Evolutionary conservation across 345 rosid genomes (phyloP).

Genomic region (Xanthoceras sorbifolium): DNA sequence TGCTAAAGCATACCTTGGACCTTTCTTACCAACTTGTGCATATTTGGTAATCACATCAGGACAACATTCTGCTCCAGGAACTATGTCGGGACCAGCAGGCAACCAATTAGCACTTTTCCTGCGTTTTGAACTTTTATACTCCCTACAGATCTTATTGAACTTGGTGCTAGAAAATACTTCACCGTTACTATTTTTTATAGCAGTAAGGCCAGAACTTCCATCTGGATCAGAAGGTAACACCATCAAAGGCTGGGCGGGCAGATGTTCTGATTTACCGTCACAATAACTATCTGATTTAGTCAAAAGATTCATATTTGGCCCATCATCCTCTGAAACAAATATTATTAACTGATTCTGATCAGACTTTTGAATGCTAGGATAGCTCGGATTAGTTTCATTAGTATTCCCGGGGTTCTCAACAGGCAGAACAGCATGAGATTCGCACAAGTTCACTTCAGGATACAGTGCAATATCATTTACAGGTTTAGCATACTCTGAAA

Average conservation of each 20-base stretch:
- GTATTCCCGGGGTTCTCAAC: not conserved
- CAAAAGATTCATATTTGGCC: constrained; percentile 21
- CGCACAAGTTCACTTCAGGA: constrained; percentile 20
- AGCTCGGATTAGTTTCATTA: not conserved
- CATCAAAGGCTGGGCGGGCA: constrained; percentile 27
- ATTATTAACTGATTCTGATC: constrained; percentile 7
- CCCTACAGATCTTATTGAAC: constrained; percentile 13
- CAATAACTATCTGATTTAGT: constrained; percentile 25
- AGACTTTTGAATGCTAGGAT: constrained; percentile 5
- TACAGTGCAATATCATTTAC: not conserved
- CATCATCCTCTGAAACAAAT: constrained; percentile 8
- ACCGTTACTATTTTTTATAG: constrained; percentile 11
- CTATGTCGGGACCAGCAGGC: constrained; percentile 36
- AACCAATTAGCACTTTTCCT: constrained; percentile 37
- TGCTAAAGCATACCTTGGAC: not conserved
- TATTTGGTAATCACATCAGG: constrained; percentile 54
- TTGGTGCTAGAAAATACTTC: constrained; percentile 26
- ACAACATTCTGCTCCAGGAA: constrained; percentile 50
- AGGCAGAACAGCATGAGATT: constrained; percentile 1
- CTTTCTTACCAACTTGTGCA: constrained; percentile 15
- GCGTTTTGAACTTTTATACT: not conserved
- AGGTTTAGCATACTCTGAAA: constrained; percentile 19
- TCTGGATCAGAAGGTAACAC: constrained; percentile 29
- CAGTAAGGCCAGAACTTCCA: constrained; percentile 24
- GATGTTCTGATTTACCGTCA: constrained; percentile 19